Percentiles rank a stretch among this genome's conserved stretches.
Conservation (phyloP, 805 yeast species). For the Teunomyces aglyptinius region DNA sequence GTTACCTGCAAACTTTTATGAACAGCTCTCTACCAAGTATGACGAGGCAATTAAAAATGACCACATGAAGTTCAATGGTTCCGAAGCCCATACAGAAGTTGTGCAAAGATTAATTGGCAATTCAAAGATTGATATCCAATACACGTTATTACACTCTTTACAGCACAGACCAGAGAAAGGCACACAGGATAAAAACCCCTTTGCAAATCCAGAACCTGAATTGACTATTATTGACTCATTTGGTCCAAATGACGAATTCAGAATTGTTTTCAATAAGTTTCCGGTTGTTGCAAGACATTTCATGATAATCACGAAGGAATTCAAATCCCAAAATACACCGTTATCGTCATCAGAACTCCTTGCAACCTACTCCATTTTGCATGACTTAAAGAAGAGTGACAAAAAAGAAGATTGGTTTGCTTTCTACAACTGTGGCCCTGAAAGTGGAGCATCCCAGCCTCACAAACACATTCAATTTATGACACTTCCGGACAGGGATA, state of each 20-base stretch:
- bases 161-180: constrained; percentile 41
- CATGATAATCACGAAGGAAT: constrained; percentile 72
- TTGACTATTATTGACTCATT: constrained; percentile 57
- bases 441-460: constrained; percentile 91
- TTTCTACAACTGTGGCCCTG: constrained; percentile 84
- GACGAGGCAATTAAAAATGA: constrained; percentile 47
- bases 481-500: constrained; percentile 52
- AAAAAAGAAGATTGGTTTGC: constrained; percentile 58
- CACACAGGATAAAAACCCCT: constrained; percentile 59
- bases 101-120: constrained; percentile 18
- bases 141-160: constrained; percentile 33
- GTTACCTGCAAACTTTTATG: constrained; percentile 39
- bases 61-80: constrained; percentile 51
- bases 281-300: constrained; percentile 81
- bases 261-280: constrained; percentile 78
- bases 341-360: constrained; percentile 68
- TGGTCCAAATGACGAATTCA: constrained; percentile 49
- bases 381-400: constrained; percentile 40
- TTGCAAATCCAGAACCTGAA: constrained; percentile 74
- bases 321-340: constrained; percentile 69
- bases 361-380: constrained; percentile 55
- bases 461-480: constrained; percentile 92
- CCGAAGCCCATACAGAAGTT: constrained; percentile 35
- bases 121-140: constrained; percentile 22
- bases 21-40: constrained; percentile 39